phyloP scores from a whole-genome alignment of 495 filamentous ascomycete species.

The Xylaria venustula region DNA sequence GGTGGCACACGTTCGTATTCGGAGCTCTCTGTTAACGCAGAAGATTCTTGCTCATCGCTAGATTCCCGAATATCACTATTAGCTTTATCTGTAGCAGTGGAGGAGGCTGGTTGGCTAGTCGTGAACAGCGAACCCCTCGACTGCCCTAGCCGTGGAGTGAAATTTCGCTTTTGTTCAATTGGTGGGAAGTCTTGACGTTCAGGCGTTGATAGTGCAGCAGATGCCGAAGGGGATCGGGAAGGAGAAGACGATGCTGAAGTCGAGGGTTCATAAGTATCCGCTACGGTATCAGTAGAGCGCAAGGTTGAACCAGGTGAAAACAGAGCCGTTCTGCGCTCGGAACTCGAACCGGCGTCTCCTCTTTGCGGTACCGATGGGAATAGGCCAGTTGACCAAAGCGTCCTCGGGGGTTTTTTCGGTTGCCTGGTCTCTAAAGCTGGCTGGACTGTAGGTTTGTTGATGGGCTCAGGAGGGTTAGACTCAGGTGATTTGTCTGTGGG shows the following conservation, averaged over 20 bases:
- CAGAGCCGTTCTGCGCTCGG: slow-evolving; percentile 20
- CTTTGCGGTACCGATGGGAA: slow-evolving; percentile 34
- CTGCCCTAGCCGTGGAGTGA: slow-evolving; percentile 44
- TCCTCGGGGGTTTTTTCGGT: slow-evolving; percentile 16
- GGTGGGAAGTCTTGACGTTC: slow-evolving; percentile 25
- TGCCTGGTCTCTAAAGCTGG: slow-evolving; percentile 9
- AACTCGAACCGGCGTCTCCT: slow-evolving; percentile 22
- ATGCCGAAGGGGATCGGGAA: slow-evolving; percentile 5
- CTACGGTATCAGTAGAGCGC: slow-evolving; percentile 17
- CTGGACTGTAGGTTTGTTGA: slow-evolving; percentile 9
- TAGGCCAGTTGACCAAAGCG: slow-evolving; percentile 28
- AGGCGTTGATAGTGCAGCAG: slow-evolving; percentile 27
- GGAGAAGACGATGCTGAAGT: slow-evolving; percentile 8
- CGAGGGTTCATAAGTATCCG: slow-evolving; percentile 20
- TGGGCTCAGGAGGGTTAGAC: slow-evolving; percentile 6
- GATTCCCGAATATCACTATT: slow-evolving; percentile 16
- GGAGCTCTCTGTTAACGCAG: slow-evolving; percentile 27
- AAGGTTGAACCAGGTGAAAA: slow-evolving; percentile 23
- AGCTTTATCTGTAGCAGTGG: neutral
- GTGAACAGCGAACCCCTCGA: slow-evolving; percentile 34
- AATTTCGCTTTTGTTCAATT: slow-evolving; percentile 50
- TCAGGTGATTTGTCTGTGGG: slow-evolving; percentile 25
- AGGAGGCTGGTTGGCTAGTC: slow-evolving; percentile 11
- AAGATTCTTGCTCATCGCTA: slow-evolving; percentile 29
- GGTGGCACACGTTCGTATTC: slow-evolving; percentile 33